Base-by-base conservation (phyloP, 139 green algal genomes). In the Micractinium sp. region DNA sequence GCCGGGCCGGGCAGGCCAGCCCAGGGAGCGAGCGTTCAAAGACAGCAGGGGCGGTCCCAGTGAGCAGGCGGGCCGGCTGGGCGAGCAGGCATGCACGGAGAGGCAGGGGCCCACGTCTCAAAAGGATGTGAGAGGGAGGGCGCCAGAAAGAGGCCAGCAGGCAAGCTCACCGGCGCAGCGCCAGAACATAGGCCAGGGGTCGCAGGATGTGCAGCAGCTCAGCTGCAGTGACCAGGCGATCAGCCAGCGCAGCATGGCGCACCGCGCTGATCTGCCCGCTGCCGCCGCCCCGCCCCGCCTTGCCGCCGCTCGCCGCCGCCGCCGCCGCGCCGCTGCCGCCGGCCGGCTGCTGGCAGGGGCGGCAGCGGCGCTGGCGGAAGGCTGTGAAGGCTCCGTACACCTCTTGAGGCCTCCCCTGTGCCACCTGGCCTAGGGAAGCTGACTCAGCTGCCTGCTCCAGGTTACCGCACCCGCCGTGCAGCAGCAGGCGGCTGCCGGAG, bases 191-290 rank as follows among this genome's bases (percentile, higher is more conserved):
- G 7, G 96, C 20, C 5, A 98, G 79, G 0, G 96, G 96, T 20
- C 96, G 89, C 88, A 95, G 82, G 33, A 97, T 94, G 93, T 95
- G 80, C 36, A 96, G 90, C 33, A 97, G 67, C 90, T 98, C 96
- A 5, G 89, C 93, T 15, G 91, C 53, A 75, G 89, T 91, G 41
- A 97, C 61, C 27, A 97, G 88, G 14, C 91, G 85, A 36, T 75
- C 38, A 0, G 94, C 90, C 39, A 93, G 29, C 18, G 60, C 80
- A 9, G 47, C 53, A 31, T 67, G 80, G 35, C 73, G 90, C 76
- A 36, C 35, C 53, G 31, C 25, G 39, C 36, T 31, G 66, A 25
- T 63, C 81, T 53, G 79, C 29, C 73, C 27, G 73, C 38, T 77
- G 77, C 77, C 86, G 18, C n/a, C 27, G n/a, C 38, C 41, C 35